Conservation (phyloP, 2,329 filamentous ascomycete genomes). For the Sphaerulina populicola region DNA sequence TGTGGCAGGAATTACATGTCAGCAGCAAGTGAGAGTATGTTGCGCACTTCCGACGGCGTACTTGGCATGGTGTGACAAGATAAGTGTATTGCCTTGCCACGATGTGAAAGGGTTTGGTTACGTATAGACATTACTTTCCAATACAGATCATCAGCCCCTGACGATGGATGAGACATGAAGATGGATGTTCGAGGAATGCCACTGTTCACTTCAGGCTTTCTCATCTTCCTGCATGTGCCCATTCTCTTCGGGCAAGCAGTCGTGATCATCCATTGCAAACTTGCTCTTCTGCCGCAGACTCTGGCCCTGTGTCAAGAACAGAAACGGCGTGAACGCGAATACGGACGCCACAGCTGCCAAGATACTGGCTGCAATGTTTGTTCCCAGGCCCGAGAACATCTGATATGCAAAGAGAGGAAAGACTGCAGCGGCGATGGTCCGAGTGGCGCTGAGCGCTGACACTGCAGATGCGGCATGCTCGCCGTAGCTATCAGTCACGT, state of each 20-base stretch:
- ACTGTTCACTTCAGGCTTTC: too few species aligned
- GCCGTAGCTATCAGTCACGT: conserved; percentile 55
- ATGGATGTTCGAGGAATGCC: too few species aligned
- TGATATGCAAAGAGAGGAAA: conserved; percentile 48
- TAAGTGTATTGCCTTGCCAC: too few species aligned
- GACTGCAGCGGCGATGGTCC: conserved; percentile 47
- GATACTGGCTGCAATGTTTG: conserved; percentile 11
- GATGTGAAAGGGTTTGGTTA: too few species aligned
- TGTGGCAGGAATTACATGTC: too few species aligned
- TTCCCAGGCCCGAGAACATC: conserved; percentile 51
- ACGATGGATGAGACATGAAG: too few species aligned
- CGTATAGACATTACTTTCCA: too few species aligned
- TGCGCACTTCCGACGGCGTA: too few species aligned
- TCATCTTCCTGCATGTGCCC: conserved; percentile 13
- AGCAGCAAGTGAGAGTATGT: too few species aligned
- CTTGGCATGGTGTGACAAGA: too few species aligned
- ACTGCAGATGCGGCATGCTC: conserved; percentile 55
- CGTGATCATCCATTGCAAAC: conserved; percentile 9
- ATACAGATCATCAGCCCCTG: too few species aligned
- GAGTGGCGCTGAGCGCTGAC: conserved; percentile 48
- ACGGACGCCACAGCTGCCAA: conserved; percentile 36
- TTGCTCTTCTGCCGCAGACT: conserved; percentile 16
- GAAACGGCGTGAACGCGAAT: conserved; percentile 26
- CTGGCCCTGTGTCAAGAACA: conserved; percentile 16
- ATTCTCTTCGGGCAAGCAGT: conserved; percentile 17